A percentile compares a stretch with the other conserved stretches of the same genome.
phyloP scores from a whole-genome alignment of 371 early-diverging fungal species.

The Cokeromyces recurvatus region DNA sequence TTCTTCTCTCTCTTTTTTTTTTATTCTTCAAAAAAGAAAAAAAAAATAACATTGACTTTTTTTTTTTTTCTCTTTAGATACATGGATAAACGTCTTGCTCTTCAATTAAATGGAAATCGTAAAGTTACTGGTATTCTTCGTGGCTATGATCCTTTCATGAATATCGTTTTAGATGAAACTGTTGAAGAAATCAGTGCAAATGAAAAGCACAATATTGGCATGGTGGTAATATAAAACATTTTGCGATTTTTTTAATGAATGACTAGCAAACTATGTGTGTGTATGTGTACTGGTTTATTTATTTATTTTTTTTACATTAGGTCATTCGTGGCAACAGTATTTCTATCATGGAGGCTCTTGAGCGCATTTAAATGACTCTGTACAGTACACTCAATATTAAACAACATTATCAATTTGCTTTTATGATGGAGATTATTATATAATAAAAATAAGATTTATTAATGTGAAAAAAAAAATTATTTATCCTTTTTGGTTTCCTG shows the following conservation, averaged over 20 bases:
- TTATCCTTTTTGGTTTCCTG: conserved; percentile 30
- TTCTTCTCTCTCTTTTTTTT: no score
- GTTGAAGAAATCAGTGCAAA: conserved; percentile 74
- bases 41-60: background rate
- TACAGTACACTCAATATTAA: no score
- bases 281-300: no score
- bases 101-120: conserved; percentile 91
- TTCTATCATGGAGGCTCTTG: conserved; percentile 85
- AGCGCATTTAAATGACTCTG: conserved; percentile 58
- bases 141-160: conserved; percentile 98
- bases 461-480: no score
- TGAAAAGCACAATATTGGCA: conserved; percentile 75
- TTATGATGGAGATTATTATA: no score
- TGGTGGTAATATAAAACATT: conserved; percentile 66
- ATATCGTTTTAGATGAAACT: conserved; percentile 95
- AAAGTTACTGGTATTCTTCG: conserved; percentile 91
- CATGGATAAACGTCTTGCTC: conserved; percentile 93
- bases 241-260: no score
- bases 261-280: background rate
- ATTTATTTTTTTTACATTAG: conserved; percentile 34
- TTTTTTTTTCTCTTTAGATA: conserved; percentile 53
- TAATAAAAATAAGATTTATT: no score
- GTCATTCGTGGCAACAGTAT: conserved; percentile 96
- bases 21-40: background rate
- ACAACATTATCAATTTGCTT: no score